Base-by-base conservation (phyloP, 345 rosid species). In the Populus ilicifolia region DNA sequence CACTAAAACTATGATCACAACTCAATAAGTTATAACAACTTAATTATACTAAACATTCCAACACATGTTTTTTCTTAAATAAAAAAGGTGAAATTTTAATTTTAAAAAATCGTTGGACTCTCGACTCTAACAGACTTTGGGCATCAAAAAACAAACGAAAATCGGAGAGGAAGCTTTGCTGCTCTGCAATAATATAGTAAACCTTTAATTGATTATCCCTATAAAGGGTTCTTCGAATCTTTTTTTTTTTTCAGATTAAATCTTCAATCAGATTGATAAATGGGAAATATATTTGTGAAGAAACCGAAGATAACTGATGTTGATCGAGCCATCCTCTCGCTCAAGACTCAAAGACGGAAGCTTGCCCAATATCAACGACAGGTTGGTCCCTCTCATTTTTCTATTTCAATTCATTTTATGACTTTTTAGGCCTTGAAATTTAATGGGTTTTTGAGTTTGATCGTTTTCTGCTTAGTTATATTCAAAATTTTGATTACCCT, bases 231-330 rank as follows among this genome's bases (percentile, higher is more conserved):
- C n/a, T 54, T 20, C 21, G n/a, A 54, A 54, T 8, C 61, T 0
- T 20, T 54, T 56, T 23, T n/a, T n/a, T 54, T 23, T 23, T 56
- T 11, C 63, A 9, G 63, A 56, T 56, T n/a, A n/a, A 56, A n/a
- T 56, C 29, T 56, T 25, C 23, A n/a, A 1, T n/a, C 63, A 59
- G 27, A n/a, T 23, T 59, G 63, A 59, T 54, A 30, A 35, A 93
- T 96, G 97, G 98, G 99, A 78, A 96, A 96, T 80, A 17, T 96
- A 75, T 90, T 93, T 72, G 98, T 88, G 86, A 96, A 96, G 93
- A 96, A 88, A 84, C 97, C 98, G 8, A 92, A 96, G 87, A 89
- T 96, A 86, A 92, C 97, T 6, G 96, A 93, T 14, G 94, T 96
- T 21, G 99, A 96, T 85, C 87, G 88, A 77, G 99, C 97, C 35